Base-by-base conservation (phyloP, 768 basidiomycete species). In the Termitomyces sp. region DNA sequence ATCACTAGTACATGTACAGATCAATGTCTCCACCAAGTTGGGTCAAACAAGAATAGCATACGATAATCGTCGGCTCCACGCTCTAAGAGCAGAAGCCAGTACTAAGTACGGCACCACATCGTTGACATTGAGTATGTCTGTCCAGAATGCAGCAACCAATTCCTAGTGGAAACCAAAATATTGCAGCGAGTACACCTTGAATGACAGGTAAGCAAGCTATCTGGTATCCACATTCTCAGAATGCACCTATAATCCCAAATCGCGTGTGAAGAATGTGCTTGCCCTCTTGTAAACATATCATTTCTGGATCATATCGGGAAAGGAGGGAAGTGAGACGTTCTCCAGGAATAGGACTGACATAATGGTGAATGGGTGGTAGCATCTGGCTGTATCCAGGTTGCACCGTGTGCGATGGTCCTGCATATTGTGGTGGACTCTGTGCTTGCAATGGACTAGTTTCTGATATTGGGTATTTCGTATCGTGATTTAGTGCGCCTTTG, bases 131-230 rank as follows among this genome's bases (percentile, higher is more conserved):
- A 28, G 89, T 85, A 49, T 77, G 73, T 43, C 86, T 79, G 67
- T 94, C 91, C 25, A 94, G 75, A 9, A 93, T 69, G 64, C 91
- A 94, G 5, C 88, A 72, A 2, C 84, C 89, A 39, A 94, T 78
- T 5, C 91, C 91, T 0, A 92, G 70, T 3, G 91, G 91, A 73
- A 94, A 94, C 91, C 89, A 93, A 57, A 93, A 73, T 25, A 94
- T 72, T 4, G 91, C 91, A 8, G 88, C 88, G n/a, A 94, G 71
- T 32, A 93, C 70, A 54, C 91, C 90, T 91, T 91, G 59, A 27
- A 49, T 37, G 50, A 48, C 28, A 46, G 23, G 48, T 44, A 46
- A 63, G 34, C 41, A 50, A 40, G 51, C 27, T 32, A 25, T 27
- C 42, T 30, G 25, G 55, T 39, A 11, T n/a, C n/a, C n/a, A 47